phyloP scores from a whole-genome alignment of 2,329 filamentous ascomycete species.

The Verticillium isaacii region DNA sequence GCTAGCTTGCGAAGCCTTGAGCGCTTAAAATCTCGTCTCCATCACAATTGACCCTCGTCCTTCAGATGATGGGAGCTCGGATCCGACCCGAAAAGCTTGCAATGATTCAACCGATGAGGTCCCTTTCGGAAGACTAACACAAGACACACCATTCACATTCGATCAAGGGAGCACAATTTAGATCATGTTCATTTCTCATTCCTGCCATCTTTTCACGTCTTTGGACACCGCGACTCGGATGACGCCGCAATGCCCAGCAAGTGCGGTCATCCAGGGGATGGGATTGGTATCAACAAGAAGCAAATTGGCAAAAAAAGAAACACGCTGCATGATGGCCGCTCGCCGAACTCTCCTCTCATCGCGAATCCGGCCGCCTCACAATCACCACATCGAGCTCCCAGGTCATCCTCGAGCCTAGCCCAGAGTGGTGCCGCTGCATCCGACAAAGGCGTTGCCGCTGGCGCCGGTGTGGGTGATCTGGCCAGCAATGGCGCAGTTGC shows the following conservation, averaged over 20 bases:
- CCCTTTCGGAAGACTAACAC: too few relatives aligned
- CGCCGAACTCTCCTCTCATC: neutral
- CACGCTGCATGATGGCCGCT: neutral
- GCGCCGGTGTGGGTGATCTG: conserved; percentile 70
- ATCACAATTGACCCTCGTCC: too few relatives aligned
- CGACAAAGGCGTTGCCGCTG: conserved; percentile 63
- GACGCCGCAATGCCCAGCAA: neutral
- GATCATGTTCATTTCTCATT: neutral
- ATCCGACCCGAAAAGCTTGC: too few relatives aligned
- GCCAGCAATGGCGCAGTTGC: conserved; percentile 51
- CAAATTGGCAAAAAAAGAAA: neutral
- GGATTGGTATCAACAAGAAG: neutral
- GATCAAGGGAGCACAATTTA: neutral
- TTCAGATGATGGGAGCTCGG: too few relatives aligned
- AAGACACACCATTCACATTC: too few relatives aligned
- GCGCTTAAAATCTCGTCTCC: too few relatives aligned
- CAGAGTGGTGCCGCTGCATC: conserved; percentile 33
- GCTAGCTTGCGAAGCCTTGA: too few relatives aligned
- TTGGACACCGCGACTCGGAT: neutral
- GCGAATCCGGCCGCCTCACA: neutral
- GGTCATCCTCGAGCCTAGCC: neutral
- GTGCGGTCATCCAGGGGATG: neutral
- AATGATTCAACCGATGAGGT: too few relatives aligned
- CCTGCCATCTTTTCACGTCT: neutral
- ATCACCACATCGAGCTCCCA: neutral